phyloP scores from a whole-genome alignment of 2,329 filamentous ascomycete species.

The Leptographium galeiforme region DNA sequence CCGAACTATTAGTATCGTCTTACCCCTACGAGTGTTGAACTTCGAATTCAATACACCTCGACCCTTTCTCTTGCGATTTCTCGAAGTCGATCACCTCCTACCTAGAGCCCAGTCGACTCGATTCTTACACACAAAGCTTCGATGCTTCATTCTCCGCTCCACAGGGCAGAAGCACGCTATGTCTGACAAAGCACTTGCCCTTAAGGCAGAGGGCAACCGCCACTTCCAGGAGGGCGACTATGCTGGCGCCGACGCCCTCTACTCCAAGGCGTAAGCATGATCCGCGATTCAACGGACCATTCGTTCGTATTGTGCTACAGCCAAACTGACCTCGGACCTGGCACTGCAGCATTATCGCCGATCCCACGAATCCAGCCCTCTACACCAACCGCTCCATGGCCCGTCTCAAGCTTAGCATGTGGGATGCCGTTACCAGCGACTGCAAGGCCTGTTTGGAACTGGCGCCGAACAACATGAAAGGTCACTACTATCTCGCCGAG shows the following conservation, averaged over 20 bases:
- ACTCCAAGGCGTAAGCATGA: slow-evolving; percentile 54
- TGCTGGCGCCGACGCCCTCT: slow-evolving; percentile 50
- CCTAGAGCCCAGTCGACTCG: no score
- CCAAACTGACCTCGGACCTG: not conserved
- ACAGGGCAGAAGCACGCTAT: not conserved
- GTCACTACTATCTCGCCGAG: slow-evolving; percentile 69
- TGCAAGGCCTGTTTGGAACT: slow-evolving; percentile 63
- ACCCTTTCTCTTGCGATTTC: no score
- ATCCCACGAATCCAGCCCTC: slow-evolving; percentile 62
- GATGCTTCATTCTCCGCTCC: not conserved
- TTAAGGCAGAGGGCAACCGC: slow-evolving; percentile 49
- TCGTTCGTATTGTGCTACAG: not conserved
- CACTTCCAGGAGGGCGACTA: slow-evolving; percentile 55
- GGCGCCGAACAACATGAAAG: slow-evolving; percentile 58
- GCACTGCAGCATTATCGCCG: slow-evolving; percentile 54
- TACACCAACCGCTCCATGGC: slow-evolving; percentile 87
- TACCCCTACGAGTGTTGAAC: no score
- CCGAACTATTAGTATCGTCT: no score
- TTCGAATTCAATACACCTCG: no score
- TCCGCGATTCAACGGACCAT: not conserved
- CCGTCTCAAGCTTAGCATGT: slow-evolving; percentile 59
- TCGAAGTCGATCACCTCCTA: no score
- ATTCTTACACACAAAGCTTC: not conserved
- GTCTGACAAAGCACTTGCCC: slow-evolving; percentile 21
- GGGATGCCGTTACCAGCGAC: slow-evolving; percentile 64